These are phyloP conservation scores for Hortiboletus campestris DNA, from an alignment of 768 basidiomycete genomes.

Conservation along the genomic window DNA sequence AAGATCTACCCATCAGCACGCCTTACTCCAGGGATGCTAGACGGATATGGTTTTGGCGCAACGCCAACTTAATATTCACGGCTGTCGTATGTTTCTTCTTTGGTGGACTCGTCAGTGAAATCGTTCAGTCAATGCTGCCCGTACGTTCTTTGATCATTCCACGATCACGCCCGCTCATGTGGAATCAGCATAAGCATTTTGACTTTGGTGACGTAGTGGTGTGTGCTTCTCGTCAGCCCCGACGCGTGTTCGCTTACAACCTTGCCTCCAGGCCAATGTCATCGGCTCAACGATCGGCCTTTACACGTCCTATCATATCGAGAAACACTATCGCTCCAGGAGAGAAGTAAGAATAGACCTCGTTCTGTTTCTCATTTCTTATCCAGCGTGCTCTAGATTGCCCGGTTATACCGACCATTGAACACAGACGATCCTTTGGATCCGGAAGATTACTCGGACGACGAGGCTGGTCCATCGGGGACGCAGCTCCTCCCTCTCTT, in stretches of 20 bases:
- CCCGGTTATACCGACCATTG: constrained; percentile 74
- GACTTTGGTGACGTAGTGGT: constrained; percentile 73
- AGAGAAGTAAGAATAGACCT: constrained; percentile 55
- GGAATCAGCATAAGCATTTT: constrained; percentile 62
- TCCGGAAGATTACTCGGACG: constrained; percentile 43
- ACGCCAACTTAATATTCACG: constrained; percentile 68
- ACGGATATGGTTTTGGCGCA: constrained; percentile 86
- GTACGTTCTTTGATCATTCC: constrained; percentile 36
- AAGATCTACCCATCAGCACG: background rate
- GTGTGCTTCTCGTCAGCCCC: constrained; percentile 24
- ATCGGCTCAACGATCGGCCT: constrained; percentile 71
- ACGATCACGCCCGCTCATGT: background rate
- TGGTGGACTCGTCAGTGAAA: constrained; percentile 77
- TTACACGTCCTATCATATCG: constrained; percentile 62
- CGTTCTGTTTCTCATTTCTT: background rate
- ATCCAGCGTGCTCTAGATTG: constrained; percentile 47
- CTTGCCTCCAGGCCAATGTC: constrained; percentile 63
- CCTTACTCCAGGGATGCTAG: constrained; percentile 58
- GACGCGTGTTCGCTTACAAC: constrained; percentile 7
- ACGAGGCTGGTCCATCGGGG: constrained; percentile 42
- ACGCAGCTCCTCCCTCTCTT: constrained; percentile 64
- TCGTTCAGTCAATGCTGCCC: constrained; percentile 77
- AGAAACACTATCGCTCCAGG: constrained; percentile 73
- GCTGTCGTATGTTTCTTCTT: constrained; percentile 70
- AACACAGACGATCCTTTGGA: constrained; percentile 52